Percentiles rank a stretch among this genome's conserved stretches.
phyloP scores from a whole-genome alignment of 345 rosid species.

The Sonneratia caseolaris region DNA sequence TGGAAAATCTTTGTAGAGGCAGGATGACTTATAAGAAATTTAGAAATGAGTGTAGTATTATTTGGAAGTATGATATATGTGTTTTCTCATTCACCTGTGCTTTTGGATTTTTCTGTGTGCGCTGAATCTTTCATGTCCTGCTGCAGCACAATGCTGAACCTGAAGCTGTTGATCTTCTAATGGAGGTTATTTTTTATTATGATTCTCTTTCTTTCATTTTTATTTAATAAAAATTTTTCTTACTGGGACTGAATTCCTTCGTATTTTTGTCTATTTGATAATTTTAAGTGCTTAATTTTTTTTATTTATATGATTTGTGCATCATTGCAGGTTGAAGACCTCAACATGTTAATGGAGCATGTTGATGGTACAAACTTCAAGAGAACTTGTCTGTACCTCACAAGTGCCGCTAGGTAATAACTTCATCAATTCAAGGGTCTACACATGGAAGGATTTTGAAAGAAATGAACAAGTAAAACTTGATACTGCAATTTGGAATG shows the following conservation, averaged over 20 bases:
- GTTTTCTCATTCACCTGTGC: not conserved
- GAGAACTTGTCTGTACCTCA: conserved; percentile 86
- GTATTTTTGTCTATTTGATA: not conserved
- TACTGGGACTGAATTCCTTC: not conserved
- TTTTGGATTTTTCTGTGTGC: not conserved
- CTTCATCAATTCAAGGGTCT: conserved; percentile 12
- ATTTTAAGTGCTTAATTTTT: not conserved
- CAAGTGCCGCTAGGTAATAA: conserved; percentile 74
- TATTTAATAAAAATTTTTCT: not conserved
- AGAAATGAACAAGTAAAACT: not conserved
- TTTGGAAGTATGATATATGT: no score
- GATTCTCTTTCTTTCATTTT: not conserved
- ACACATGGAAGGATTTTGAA: not conserved
- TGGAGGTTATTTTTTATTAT: conserved; percentile 45
- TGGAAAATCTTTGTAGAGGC: not conserved
- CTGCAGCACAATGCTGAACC: conserved; percentile 96
- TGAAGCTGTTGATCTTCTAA: conserved; percentile 92
- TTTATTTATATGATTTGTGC: not conserved
- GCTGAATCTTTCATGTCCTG: conserved; percentile 11
- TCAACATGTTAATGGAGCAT: conserved; percentile 67
- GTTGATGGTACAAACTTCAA: conserved; percentile 75
- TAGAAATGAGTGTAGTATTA: not conserved
- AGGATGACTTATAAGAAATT: not conserved
- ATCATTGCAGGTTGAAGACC: conserved; percentile 71
- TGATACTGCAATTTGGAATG: not conserved